phyloP scores from a whole-genome alignment of 208 protist genomes.

The Tetramitus jugosus region DNA sequence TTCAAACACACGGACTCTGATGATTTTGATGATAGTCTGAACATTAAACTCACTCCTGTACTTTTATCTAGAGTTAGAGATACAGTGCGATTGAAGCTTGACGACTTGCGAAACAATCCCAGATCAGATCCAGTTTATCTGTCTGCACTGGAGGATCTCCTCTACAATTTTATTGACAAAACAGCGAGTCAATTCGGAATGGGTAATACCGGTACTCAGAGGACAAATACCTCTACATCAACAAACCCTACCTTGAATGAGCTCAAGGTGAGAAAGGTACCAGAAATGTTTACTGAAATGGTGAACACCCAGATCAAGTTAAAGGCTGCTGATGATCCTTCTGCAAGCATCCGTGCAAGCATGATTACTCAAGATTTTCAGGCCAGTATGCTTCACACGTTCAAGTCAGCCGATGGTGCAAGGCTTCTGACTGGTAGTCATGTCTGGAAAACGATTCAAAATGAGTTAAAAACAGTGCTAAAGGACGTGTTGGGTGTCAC shows the following conservation, averaged over 20 bases:
- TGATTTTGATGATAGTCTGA: background rate
- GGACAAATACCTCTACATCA: too few relatives aligned
- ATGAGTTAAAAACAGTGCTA: background rate
- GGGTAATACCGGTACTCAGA: too few relatives aligned
- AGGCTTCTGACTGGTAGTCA: background rate
- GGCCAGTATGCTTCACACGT: background rate
- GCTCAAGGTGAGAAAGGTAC: background rate
- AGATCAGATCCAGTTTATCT: background rate
- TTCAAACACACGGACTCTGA: background rate
- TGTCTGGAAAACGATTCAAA: constrained; percentile 4
- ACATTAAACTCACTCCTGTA: background rate
- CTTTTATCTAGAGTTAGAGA: background rate
- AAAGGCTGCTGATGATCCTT: too few relatives aligned
- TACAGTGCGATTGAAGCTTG: background rate
- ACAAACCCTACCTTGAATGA: too few relatives aligned
- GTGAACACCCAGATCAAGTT: too few relatives aligned
- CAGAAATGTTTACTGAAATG: background rate
- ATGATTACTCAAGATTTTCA: too few relatives aligned
- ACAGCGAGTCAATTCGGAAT: background rate
- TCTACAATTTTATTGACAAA: background rate
- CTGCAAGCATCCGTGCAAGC: too few relatives aligned
- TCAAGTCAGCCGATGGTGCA: background rate
- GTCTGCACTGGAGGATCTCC: background rate
- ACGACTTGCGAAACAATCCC: background rate
- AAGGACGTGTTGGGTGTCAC: background rate